Percentiles rank a stretch among this genome's conserved stretches.
These are phyloP conservation scores for Purpureocillium lavendulum DNA, from an alignment of 2,329 filamentous ascomycete genomes.

Conservation along the genomic window DNA sequence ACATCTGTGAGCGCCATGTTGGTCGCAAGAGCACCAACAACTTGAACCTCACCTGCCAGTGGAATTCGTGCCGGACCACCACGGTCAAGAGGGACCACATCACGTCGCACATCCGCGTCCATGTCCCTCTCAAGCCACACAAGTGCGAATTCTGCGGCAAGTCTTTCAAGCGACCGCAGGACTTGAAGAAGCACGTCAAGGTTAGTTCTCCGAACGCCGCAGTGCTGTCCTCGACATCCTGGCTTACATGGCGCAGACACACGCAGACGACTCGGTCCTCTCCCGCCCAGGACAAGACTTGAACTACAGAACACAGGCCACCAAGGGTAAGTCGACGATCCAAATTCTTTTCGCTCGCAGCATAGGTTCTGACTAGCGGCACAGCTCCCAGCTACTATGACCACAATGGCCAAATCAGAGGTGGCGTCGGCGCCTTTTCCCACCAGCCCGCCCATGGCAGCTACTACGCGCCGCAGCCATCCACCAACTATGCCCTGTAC, in stretches of 20 bases:
- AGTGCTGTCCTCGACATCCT: background rate
- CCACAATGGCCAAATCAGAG: constrained; percentile 55
- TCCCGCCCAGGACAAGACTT: constrained; percentile 45
- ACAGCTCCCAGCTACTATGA: constrained; percentile 54
- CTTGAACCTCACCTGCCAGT: constrained; percentile 92
- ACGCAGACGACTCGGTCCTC: constrained; percentile 86
- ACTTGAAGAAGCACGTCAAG: constrained; percentile 99
- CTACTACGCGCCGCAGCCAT: constrained; percentile 51
- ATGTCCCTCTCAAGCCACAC: constrained; percentile 97
- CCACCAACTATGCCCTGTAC: constrained; percentile 64
- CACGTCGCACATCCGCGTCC: constrained; percentile 95
- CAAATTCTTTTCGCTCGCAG: background rate
- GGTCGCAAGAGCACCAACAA: constrained; percentile 99
- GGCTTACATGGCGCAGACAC: constrained; percentile 48
- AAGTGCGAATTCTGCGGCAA: constrained; percentile 99
- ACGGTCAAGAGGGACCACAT: constrained; percentile 99
- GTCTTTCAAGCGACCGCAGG: constrained; percentile 97
- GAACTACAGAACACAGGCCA: constrained; percentile 44
- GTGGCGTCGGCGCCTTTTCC: constrained; percentile 44
- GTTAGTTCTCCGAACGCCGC: constrained; percentile 23
- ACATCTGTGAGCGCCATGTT: constrained; percentile 97
- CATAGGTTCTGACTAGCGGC: constrained; percentile 8
- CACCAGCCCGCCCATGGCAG: constrained; percentile 44
- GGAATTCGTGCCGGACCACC: constrained; percentile 91
- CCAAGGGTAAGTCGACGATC: constrained; percentile 38